phyloP scores from a whole-genome alignment of 345 rosid genomes.

The Linum usitatissimum region DNA sequence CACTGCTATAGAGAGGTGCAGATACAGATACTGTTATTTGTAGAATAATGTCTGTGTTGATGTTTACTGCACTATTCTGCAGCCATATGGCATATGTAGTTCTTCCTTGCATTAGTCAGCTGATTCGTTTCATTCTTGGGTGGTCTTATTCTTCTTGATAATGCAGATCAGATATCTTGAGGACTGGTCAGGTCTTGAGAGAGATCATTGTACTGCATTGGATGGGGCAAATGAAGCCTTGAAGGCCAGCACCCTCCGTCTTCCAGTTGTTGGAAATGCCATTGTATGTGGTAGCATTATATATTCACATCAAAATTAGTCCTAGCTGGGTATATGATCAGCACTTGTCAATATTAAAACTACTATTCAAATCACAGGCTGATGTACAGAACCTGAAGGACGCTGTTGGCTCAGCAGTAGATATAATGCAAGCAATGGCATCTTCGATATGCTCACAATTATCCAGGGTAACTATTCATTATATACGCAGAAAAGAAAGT shows the following conservation, averaged over 20 bases:
- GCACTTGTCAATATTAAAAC: conserved; percentile 8
- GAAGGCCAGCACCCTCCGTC: conserved; percentile 93
- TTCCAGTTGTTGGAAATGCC: conserved; percentile 74
- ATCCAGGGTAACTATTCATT: conserved; percentile 38
- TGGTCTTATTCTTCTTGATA: conserved; percentile 12
- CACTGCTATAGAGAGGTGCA: background rate
- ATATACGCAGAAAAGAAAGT: background rate
- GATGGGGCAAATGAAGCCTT: conserved; percentile 76
- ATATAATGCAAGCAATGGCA: conserved; percentile 77
- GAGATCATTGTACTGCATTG: conserved; percentile 59
- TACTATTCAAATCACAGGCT: conserved; percentile 31
- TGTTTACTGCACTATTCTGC: conserved; percentile 1
- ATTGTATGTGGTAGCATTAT: conserved; percentile 27
- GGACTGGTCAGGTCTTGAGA: conserved; percentile 65
- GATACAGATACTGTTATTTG: background rate
- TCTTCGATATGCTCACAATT: conserved; percentile 53
- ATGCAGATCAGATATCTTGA: conserved; percentile 55
- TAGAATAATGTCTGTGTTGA: background rate
- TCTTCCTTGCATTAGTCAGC: background rate
- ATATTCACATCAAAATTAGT: background rate
- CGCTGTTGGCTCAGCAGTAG: conserved; percentile 72
- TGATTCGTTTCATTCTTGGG: conserved; percentile 5
- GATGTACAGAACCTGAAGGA: conserved; percentile 73
- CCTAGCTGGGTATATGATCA: background rate
- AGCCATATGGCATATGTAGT: background rate